Evolutionary conservation across 1,139 yeast species (phyloP), one percentile per base, ranked within the genome.

Genomic region (Yamadazyma dendronema): DNA sequence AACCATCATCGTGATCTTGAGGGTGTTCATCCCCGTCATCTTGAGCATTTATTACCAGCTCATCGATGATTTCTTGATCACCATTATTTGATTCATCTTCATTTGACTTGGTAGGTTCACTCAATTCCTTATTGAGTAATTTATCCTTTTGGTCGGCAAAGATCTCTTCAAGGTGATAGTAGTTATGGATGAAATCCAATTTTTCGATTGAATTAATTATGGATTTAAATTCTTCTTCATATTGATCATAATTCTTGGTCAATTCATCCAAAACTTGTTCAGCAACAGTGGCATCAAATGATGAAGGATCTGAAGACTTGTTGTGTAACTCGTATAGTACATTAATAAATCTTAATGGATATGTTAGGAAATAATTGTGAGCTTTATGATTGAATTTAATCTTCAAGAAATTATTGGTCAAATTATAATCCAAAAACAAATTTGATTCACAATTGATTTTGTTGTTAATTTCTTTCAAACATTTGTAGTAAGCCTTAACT

Each of bases 131-230:
- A 17, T 28, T 39, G 22, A 34, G 26, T 17, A 35, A 39, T 12
- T 41, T 37, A 8, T 41, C 45, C 17, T 41, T 39, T 32, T 39
- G 35, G 9, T 39, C 36, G 16, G 43, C 44, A 24, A 50, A 42
- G 5, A 48, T 41, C 14, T 49, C 52, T 22, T 55, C 56, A 37
- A 57, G 60, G 40, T 62, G 56, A 30, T 59, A 51, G 41, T 63
- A 65, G 31, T 66, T 70, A 12, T 52, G 51, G 13, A 59, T 44
- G 38, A 65, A 66, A 16, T 56, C 64, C n/a, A 56, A 61, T 33
- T 59, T 60, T 30, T 44, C 44, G 37, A 65, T 49, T 2, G 26
- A 34, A 24, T 47, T 48, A 13, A 62, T 46, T 21, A 57, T 48
- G 23, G 40, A 39, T 36, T 53, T 57, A 27, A 57, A 40, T 8